Evolutionary conservation across 2,329 filamentous ascomycete species (phyloP), one percentile per base, ranked within the genome.

Genomic region (Emydomyces testavorans): DNA sequence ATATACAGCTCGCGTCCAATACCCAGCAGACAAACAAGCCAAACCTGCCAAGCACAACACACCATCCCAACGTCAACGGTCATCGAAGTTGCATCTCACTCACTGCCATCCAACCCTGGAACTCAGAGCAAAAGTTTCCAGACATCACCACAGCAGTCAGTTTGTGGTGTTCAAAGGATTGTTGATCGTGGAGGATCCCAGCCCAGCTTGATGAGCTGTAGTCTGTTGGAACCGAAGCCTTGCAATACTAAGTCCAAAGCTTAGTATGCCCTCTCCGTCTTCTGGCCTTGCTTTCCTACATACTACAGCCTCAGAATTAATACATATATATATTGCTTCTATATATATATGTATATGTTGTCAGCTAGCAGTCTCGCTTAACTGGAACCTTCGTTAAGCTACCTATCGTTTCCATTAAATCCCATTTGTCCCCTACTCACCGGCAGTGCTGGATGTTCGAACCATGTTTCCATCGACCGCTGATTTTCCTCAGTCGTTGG

Each of bases 401-500:
- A 24, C 11, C 29, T 34, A 4, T 23, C 24, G 24, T 24, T 23
- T n/a, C 28, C 23, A 11, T 42, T 32, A 11, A 3, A 15, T 16
- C 10, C 21, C 6, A 3, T 24, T 43, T 6, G 18, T 23, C 15
- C 16, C 16, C 24, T 18, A 15, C 29, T 8, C 7, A 15, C 28
- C 29, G 18, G 40, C 40, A 32, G 3, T 43, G 40, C 40, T 35
- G 40, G 28, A 23, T 31, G 2, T 35, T 10, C 38, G 43, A 46
- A 29, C 43, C 34, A 45, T 45, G 42, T 35, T 37, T 37, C 40
- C 11, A 5, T 34, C 6, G 24, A 2, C 23, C 21, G 31, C n/a
- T 44, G 7, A 6, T 1, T 31, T 31, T 31, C 26, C n/a, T 37
- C 23, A n/a, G 16, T 32, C 28, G 20, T 45, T 29, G 32, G 34